These are phyloP conservation scores for Trypanosoma lewisi DNA, from an alignment of 208 protist species.

Conservation along the genomic window DNA sequence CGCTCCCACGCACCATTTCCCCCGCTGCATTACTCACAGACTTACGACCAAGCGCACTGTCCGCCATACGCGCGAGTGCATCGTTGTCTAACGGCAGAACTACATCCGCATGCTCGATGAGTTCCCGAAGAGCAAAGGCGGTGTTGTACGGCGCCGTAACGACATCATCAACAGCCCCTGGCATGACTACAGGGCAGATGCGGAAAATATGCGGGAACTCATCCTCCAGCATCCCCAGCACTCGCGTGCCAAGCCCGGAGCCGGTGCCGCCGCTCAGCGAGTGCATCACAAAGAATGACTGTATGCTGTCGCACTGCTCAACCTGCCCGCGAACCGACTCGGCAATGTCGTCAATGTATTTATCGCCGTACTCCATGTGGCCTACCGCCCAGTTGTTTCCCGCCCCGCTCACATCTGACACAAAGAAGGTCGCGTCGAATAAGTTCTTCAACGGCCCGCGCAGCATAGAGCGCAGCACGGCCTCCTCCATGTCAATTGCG, in stretches of 20 bases:
- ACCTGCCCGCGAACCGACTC: slow-evolving; percentile 86
- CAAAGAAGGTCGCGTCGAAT: slow-evolving; percentile 90
- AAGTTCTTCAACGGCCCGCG: slow-evolving; percentile 76
- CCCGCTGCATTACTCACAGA: slow-evolving; percentile 8
- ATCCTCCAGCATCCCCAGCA: slow-evolving; percentile 92
- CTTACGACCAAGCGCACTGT: slow-evolving; percentile 35
- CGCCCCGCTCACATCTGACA: slow-evolving; percentile 85
- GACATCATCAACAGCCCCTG: slow-evolving; percentile 92
- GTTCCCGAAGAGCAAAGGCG: slow-evolving; percentile 86
- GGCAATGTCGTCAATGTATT: slow-evolving; percentile 79
- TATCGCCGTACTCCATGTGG: slow-evolving; percentile 90
- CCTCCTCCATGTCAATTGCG: slow-evolving; percentile 96
- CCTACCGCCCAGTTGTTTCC: slow-evolving; percentile 95
- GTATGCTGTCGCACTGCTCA: slow-evolving; percentile 94
- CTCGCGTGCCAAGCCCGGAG: slow-evolving; percentile 92
- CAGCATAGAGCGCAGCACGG: slow-evolving; percentile 87
- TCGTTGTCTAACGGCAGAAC: slow-evolving; percentile 95
- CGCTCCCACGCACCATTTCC: slow-evolving; percentile 20
- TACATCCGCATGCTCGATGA: slow-evolving; percentile 94
- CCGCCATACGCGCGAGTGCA: slow-evolving; percentile 84
- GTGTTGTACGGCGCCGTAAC: slow-evolving; percentile 96
- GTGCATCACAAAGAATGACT: slow-evolving; percentile 95
- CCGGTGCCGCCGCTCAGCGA: slow-evolving; percentile 96
- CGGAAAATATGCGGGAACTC: slow-evolving; percentile 92
- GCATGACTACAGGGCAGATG: slow-evolving; percentile 89